Base-by-base conservation (phyloP, 768 basidiomycete genomes). In the Lentinula sp. region DNA sequence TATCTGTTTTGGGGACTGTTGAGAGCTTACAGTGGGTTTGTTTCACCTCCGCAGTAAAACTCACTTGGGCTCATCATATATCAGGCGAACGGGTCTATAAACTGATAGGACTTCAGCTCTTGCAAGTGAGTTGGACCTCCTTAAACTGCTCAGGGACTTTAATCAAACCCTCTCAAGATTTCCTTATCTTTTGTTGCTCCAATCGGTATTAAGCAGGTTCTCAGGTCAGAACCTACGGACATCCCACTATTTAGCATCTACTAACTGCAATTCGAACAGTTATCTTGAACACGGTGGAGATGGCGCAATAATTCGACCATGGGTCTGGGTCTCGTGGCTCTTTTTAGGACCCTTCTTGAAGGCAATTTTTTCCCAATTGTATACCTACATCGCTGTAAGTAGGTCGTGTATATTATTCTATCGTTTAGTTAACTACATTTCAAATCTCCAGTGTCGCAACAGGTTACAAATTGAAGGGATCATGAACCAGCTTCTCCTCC, bases 271-370 rank as follows among this genome's bases (percentile, higher is more conserved):
- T 42, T 59, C 5, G 23, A 69, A 72, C 62, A 85, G 81, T 41
- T 85, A 89, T 66, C 71, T 91, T 16, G 87, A 89, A 71, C 77
- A 69, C 2, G 71, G 74, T 12, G 84, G 84, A 3, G 66, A 77
- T 60, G 76, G 70, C 23, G 76, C 85, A 0, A 65, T 71, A 6
- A 70, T 87, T 35, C 79, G 79, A 39, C 89, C 89, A 0, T 89
- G 88, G 83, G 80, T 90, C 6, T 91, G 82, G 81, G 73, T 83
- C 32, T 35, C 69, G 0, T 66, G 63, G 43, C 66, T 77, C 0
- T 73, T 76, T 65, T 60, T 75, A 15, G 77, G 74, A 15, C 74
- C 78, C 35, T 65, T 57, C 39, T 0, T 74, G 4, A 71, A 67
- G n/a, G 66, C 71, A 15, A 35, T 80, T 20, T 65, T 68, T 42